A percentile compares a stretch with the other conserved stretches of the same genome.
Evolutionary conservation across 306 rosid species (phyloP).

Genomic region (Quercus aquifolioides): DNA sequence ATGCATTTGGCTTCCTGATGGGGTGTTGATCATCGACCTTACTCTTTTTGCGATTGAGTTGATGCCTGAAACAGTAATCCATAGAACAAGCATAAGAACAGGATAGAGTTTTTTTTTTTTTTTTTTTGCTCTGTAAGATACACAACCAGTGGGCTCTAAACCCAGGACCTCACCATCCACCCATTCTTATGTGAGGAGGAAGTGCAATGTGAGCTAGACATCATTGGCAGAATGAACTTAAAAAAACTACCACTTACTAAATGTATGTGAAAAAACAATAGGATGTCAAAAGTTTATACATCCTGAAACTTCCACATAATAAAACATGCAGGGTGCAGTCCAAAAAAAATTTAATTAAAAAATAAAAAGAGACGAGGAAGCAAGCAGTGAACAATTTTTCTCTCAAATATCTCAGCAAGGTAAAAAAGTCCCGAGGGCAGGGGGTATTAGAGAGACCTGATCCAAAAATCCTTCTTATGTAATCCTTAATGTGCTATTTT

Average conservation of each 20-base stretch:
- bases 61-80: conserved; percentile 53
- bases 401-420: background rate
- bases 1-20: conserved; percentile 45
- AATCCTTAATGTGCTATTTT: background rate
- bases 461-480: background rate
- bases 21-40: conserved; percentile 41
- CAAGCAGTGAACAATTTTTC: background rate
- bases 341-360: background rate
- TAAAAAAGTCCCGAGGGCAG: background rate
- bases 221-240: background rate
- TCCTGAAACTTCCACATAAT: conserved; percentile 1
- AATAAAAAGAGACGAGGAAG: background rate
- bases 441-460: background rate
- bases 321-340: background rate
- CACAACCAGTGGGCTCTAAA: too few species aligned
- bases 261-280: background rate
- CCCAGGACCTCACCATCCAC: too few species aligned
- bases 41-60: conserved; percentile 68
- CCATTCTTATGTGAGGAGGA: too few species aligned
- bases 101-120: background rate
- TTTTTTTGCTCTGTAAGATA: too few species aligned
- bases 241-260: background rate
- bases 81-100: conserved; percentile 13
- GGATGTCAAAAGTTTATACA: background rate
- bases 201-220: too few species aligned